Base-by-base conservation (phyloP, 164 flowering plant genomes). In the Litsea cubeba region DNA sequence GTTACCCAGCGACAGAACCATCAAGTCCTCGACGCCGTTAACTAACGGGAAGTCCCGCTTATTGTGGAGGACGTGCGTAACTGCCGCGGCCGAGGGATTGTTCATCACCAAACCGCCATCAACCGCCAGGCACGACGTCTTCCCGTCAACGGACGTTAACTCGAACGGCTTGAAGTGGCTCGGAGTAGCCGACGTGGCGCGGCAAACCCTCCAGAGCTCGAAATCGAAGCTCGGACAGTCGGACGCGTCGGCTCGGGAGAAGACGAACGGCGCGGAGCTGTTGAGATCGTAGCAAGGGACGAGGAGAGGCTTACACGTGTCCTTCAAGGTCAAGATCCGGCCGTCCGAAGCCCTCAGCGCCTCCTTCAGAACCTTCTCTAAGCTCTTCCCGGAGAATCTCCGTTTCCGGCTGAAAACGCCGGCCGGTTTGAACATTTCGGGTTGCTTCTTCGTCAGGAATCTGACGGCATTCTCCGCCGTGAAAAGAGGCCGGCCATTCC, bases 81-180 rank as follows among this genome's bases (percentile, higher is more conserved):
- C 91, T 23, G 97, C 98, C 0, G 97, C 94, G 3, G 98, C 93
- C 5, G 97, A 84, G 1, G 98, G 98, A 62, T 95, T 95, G 80
- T 95, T 95, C 98, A 95, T 95, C 18, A 93, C 98, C 30, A 95
- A 79, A 1, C 98, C 98, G 22, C 98, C 98, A 81, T 95, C 98
- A 0, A 95, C 82, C 49, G 92, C 97, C 67, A 82, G 25, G 75
- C 97, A 91, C 14, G 82, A 71, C 17, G 97, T 95, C 72, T 86
- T 93, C 3, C 94, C 95, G 82, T 95, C 97, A 6, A 83, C 81
- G 20, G 98, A 95, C 10, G 81, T 51, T 4, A 95, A 71, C 68
- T 76, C 5, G 40, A 88, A 89, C 70, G 97, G 95, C 77, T 84
- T 85, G 83, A 92, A 91, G 74, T 76, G 50, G 62, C 65, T 67